These are phyloP conservation scores for Pseudognaphalium luteoalbum DNA, from an alignment of 129 eudicot genomes.

Conservation along the genomic window DNA sequence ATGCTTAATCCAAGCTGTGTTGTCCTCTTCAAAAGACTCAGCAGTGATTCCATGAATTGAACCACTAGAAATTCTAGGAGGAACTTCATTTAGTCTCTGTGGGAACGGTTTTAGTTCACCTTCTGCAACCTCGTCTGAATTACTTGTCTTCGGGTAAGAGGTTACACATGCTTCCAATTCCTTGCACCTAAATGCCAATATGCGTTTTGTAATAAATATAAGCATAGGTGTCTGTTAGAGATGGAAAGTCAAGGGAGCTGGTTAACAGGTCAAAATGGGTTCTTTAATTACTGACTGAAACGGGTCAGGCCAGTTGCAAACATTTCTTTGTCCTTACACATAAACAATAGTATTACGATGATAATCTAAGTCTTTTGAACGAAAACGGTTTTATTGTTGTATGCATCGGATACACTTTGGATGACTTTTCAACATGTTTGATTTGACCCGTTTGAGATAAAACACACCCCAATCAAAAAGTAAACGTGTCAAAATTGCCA, in stretches of 20 bases:
- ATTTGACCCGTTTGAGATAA: neutral
- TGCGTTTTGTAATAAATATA: neutral
- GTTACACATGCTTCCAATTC: slow-evolving; percentile 55
- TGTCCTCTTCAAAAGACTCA: slow-evolving; percentile 49
- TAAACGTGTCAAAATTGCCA: neutral
- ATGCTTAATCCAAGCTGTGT: slow-evolving; percentile 51
- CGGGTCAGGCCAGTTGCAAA: neutral
- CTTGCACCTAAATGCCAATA: slow-evolving; percentile 44
- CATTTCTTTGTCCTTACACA: neutral
- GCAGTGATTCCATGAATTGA: slow-evolving; percentile 43
- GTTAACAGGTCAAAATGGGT: neutral
- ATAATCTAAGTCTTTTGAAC: neutral
- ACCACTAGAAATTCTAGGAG: slow-evolving; percentile 50
- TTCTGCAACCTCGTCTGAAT: slow-evolving; percentile 40
- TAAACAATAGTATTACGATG: neutral
- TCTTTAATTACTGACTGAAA: neutral
- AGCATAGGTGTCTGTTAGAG: neutral
- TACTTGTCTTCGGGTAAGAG: slow-evolving; percentile 39
- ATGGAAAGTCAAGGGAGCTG: neutral
- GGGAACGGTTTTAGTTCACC: slow-evolving; percentile 60
- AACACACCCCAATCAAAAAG: neutral
- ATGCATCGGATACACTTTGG: neutral
- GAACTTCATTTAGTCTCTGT: slow-evolving; percentile 51
- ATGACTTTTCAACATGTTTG: neutral
- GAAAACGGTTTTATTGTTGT: neutral